These are phyloP conservation scores for Phycomyces nitens DNA, from an alignment of 192 early-diverging fungal genomes.

Conservation along the genomic window DNA sequence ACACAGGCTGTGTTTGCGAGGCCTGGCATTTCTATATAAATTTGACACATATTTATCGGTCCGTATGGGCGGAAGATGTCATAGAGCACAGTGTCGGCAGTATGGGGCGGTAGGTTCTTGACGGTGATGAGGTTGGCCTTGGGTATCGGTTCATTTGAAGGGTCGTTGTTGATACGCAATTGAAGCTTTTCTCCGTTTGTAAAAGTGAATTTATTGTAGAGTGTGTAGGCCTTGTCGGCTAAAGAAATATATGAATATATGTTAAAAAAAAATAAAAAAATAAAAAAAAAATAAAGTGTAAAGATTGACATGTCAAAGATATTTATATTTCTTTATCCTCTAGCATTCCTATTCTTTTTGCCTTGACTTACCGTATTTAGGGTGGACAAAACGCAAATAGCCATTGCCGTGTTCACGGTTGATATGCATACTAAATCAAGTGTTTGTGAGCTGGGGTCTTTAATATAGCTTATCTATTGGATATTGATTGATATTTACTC, in stretches of 20 bases:
- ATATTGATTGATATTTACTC: constrained; percentile 14
- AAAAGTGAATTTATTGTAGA: constrained; percentile 33
- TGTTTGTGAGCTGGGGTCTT: not conserved
- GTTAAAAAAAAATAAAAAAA: not conserved
- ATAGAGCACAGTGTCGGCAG: constrained; percentile 29
- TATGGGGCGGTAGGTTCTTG: constrained; percentile 25
- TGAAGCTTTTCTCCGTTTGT: constrained; percentile 23
- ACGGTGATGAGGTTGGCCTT: constrained; percentile 25
- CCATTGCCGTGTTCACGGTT: constrained; percentile 13
- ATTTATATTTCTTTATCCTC: too few relatives aligned
- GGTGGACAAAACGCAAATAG: constrained; percentile 13
- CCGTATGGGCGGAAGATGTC: constrained; percentile 41
- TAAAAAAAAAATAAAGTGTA: too few relatives aligned
- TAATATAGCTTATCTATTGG: too few relatives aligned
- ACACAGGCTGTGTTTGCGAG: constrained; percentile 33
- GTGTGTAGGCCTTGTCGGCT: constrained; percentile 37
- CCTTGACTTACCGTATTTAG: constrained; percentile 11
- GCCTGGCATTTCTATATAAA: constrained; percentile 16
- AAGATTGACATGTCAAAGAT: not conserved
- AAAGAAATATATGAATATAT: not conserved
- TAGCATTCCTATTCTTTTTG: too few relatives aligned
- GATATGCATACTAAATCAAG: constrained; percentile 6
- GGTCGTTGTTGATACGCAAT: constrained; percentile 27
- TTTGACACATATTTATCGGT: constrained; percentile 35
- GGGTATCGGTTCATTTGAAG: constrained; percentile 14